Evolutionary conservation across 192 early-diverging fungal genomes (phyloP).

Genomic region (Backusella tuberculispora): DNA sequence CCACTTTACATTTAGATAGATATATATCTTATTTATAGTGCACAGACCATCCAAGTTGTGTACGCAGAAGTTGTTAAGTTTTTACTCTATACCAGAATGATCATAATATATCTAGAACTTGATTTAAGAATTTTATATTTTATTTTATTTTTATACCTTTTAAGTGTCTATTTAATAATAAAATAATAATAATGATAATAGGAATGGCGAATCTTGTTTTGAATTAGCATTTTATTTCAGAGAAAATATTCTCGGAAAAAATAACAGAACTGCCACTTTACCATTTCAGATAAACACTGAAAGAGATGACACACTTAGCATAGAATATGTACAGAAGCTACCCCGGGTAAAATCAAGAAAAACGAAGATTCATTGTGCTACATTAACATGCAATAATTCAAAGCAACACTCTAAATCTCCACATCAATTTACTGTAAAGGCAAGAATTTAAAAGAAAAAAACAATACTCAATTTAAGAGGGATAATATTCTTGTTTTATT

Average conservation of each 20-base stretch:
- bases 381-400: slow-evolving; percentile 5
- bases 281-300: neutral
- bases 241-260: neutral
- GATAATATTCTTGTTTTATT: neutral
- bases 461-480: neutral
- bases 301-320: neutral
- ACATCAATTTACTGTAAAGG: neutral
- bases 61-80: neutral
- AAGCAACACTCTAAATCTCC: neutral
- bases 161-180: neutral
- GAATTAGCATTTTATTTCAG: neutral
- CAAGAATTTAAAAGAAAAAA: neutral
- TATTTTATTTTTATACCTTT: too few relatives aligned
- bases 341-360: slow-evolving; percentile 2
- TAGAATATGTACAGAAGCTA: neutral
- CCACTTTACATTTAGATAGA: neutral
- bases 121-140: neutral
- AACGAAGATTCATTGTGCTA: neutral
- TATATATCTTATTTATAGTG: neutral
- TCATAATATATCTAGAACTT: neutral
- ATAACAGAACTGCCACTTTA: neutral
- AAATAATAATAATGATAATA: too few relatives aligned
- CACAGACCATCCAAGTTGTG: neutral
- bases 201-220: neutral
- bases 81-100: neutral